Percentiles rank a stretch among this genome's conserved stretches.
These are phyloP conservation scores for Haplosporangium sp. DNA, from an alignment of 371 early-diverging fungal species.

Conservation along the genomic window DNA sequence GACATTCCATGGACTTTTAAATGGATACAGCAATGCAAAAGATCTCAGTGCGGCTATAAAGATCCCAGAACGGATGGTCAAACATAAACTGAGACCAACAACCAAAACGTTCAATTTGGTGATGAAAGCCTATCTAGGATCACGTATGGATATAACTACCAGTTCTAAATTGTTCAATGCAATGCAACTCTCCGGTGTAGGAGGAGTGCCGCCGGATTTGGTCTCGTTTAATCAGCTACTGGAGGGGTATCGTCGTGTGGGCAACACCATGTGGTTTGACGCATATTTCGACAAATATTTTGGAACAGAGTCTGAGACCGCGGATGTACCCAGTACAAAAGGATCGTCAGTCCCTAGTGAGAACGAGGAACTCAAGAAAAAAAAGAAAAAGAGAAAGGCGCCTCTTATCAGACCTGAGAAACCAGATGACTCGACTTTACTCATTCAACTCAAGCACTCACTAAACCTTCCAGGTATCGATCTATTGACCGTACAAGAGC, in stretches of 20 bases:
- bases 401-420: constrained; percentile 10
- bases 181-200: constrained; percentile 25
- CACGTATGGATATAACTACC: constrained; percentile 23
- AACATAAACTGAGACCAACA: constrained; percentile 29
- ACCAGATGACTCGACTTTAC: constrained; percentile 27
- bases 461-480: constrained; percentile 25
- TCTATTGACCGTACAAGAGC: constrained; percentile 26
- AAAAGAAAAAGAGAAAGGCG: not conserved
- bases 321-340: not conserved
- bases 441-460: constrained; percentile 40
- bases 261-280: constrained; percentile 44
- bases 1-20: constrained; percentile 45
- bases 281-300: constrained; percentile 46
- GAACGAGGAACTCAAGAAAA: not conserved
- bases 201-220: constrained; percentile 26
- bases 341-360: no score
- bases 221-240: constrained; percentile 44
- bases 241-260: constrained; percentile 41
- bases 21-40: constrained; percentile 24
- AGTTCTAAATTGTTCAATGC: constrained; percentile 33
- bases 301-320: not conserved
- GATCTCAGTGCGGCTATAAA: constrained; percentile 33
- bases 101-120: constrained; percentile 49
- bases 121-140: constrained; percentile 40
- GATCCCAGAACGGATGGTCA: constrained; percentile 42